Base-by-base conservation (phyloP, 2,329 filamentous ascomycete species). In the Penicillium frequentans region DNA sequence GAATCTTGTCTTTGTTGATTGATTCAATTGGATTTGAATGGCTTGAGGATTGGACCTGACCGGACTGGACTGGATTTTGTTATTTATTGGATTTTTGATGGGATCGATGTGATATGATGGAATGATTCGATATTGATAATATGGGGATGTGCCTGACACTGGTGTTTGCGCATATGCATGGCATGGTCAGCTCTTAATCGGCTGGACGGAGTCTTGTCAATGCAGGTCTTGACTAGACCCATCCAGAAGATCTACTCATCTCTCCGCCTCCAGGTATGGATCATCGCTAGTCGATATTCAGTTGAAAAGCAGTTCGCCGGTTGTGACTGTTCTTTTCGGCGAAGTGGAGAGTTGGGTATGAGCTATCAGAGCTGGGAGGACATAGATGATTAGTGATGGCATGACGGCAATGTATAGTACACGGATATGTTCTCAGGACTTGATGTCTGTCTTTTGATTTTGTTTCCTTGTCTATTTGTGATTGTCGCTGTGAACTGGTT, bases 391-490 rank as follows among this genome's bases (percentile, higher is more conserved):
- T 39, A 26, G 37, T 52, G 39, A 52, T 9, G 39, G 39, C 39
- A 43, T 52, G 49, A 44, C 19, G 39, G 24, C 26, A 52, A 45
- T 52, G 49, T 52, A 52, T 52, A 44, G 37, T 52, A 52, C 19
- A 45, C 26, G 49, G 24, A 44, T 29, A n/a, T 33, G 27, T 42
- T 42, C 11, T 13, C 19, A 23, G 39, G 39, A 42, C 39, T 39
- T 19, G n/a, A 23, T 52, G 13, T 29, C 19, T 44, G n/a, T 44
- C 24, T 44, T 43, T 33, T 44, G 16, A 26, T 33, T 19, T 21
- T 27, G 3, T 52, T 44, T 52, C 33, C 19, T 27, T 21, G 24
- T 13, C 19, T 24, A 33, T 44, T 45, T 45, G 37, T 52, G 24
- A n/a, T 19, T 31, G n/a, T 48, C 29, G 46, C 46, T 48, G 46